These are phyloP conservation scores for Sergeia podlipaevii DNA, from an alignment of 208 protist genomes.

Conservation along the genomic window DNA sequence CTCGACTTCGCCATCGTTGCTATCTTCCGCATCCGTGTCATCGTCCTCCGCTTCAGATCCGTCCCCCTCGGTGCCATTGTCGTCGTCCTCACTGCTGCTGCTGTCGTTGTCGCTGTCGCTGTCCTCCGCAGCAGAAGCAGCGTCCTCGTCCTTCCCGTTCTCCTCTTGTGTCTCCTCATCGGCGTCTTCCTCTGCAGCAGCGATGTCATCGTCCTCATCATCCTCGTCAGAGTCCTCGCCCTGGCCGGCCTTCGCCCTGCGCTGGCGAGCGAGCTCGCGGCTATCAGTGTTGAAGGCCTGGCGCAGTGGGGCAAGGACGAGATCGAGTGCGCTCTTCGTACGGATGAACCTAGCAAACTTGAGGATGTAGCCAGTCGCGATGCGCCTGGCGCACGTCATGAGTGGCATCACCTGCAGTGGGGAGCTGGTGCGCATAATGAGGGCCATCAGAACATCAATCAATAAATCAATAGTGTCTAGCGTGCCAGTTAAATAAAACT, in stretches of 20 bases:
- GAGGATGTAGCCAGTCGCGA: slow-evolving; percentile 67
- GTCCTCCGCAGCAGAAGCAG: neutral
- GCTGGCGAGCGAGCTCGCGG: slow-evolving; percentile 63
- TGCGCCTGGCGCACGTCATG: slow-evolving; percentile 72
- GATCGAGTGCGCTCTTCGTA: slow-evolving; percentile 48
- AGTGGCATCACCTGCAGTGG: slow-evolving; percentile 84
- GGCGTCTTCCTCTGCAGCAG: slow-evolving; percentile 12
- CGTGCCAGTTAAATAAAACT: slow-evolving; percentile 71
- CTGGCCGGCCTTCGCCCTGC: slow-evolving; percentile 37
- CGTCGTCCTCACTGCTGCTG: neutral
- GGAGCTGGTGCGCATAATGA: slow-evolving; percentile 69
- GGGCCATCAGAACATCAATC: slow-evolving; percentile 78
- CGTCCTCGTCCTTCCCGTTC: slow-evolving; percentile 8
- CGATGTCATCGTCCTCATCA: slow-evolving; percentile 16
- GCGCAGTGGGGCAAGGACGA: slow-evolving; percentile 70
- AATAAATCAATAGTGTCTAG: slow-evolving; percentile 80
- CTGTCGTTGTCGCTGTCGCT: slow-evolving; percentile 1
- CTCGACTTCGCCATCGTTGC: too few relatives aligned
- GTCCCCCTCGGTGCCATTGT: slow-evolving; percentile 12
- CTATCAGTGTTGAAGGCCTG: slow-evolving; percentile 83
- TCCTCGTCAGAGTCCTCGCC: slow-evolving; percentile 24
- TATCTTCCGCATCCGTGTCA: slow-evolving; percentile 14
- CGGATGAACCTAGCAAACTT: slow-evolving; percentile 71
- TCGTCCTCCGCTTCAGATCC: slow-evolving; percentile 4
- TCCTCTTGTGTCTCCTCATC: neutral